Conservation (phyloP, 306 rosid species). For the Quercus robur region DNA sequence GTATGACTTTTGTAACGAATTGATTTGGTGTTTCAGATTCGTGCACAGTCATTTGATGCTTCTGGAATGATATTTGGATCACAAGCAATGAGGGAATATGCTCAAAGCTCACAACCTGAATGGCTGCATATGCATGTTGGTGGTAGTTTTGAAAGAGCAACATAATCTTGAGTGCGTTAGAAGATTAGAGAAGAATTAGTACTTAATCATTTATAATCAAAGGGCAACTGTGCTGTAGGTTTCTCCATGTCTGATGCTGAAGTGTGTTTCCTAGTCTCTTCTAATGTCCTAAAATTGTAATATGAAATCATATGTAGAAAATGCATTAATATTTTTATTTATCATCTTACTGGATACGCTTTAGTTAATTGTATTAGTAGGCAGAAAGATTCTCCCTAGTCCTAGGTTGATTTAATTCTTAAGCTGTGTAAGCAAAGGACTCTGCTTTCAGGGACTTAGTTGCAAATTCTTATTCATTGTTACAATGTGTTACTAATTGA, state of each 20-base stretch:
- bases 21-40: constrained; percentile 16
- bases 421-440: neutral
- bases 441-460: neutral
- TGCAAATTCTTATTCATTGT: neutral
- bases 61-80: too few species aligned
- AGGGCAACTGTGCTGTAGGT: too few species aligned
- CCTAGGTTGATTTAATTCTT: neutral
- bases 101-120: too few species aligned
- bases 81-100: too few species aligned
- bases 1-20: constrained; percentile 14
- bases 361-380: constrained; percentile 1
- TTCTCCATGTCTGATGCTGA: too few species aligned
- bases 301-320: too few species aligned
- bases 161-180: constrained; percentile 29
- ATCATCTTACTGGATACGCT: neutral
- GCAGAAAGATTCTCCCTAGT: neutral
- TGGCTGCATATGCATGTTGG: constrained; percentile 43
- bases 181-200: neutral
- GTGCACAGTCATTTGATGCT: too few species aligned
- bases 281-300: too few species aligned
- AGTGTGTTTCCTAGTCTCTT: too few species aligned
- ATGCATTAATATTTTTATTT: too few species aligned
- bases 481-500: too few species aligned
- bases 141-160: constrained; percentile 63
- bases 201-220: too few species aligned